These are phyloP conservation scores for Neurospora sp. DNA, from an alignment of 495 filamentous ascomycete species.

Conservation along the genomic window DNA sequence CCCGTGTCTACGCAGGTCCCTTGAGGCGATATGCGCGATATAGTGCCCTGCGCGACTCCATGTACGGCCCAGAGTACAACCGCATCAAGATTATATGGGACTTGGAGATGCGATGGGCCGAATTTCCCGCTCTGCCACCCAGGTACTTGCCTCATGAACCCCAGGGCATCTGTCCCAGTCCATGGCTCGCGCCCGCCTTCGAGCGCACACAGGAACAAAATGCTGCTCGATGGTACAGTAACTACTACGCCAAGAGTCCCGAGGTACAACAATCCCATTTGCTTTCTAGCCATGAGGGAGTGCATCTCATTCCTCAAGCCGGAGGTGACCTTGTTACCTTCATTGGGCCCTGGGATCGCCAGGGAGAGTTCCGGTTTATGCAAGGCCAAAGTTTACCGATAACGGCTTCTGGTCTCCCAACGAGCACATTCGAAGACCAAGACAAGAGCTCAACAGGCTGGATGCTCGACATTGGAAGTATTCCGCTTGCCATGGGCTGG, in stretches of 20 bases:
- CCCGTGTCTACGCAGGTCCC: slow-evolving; percentile 36
- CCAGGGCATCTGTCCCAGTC: slow-evolving; percentile 24
- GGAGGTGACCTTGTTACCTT: slow-evolving; percentile 23
- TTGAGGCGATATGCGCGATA: slow-evolving; percentile 36
- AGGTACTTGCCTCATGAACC: slow-evolving; percentile 15
- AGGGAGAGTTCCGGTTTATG: slow-evolving; percentile 23
- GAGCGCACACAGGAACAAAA: slow-evolving; percentile 16
- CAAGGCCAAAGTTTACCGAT: slow-evolving; percentile 23
- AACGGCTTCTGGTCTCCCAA: slow-evolving; percentile 7
- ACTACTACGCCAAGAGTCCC: slow-evolving; percentile 8
- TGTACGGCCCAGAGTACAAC: slow-evolving; percentile 32
- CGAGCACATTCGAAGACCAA: slow-evolving; percentile 5
- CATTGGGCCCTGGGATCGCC: slow-evolving; percentile 27
- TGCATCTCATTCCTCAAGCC: slow-evolving; percentile 20
- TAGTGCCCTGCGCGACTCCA: slow-evolving; percentile 29
- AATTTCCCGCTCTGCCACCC: slow-evolving; percentile 30
- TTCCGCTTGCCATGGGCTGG: slow-evolving; percentile 35
- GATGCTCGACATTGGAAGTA: slow-evolving; percentile 36
- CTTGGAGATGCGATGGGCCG: slow-evolving; percentile 29
- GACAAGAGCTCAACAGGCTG: slow-evolving; percentile 21
- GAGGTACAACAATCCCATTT: slow-evolving; percentile 14
- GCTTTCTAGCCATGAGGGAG: slow-evolving; percentile 14
- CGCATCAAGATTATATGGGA: slow-evolving; percentile 29
- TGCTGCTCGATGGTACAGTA: slow-evolving; percentile 23
- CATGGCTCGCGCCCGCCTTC: slow-evolving; percentile 30